Evolutionary conservation across 495 filamentous ascomycete species (phyloP).

Genomic region (Talaromyces ruber): DNA sequence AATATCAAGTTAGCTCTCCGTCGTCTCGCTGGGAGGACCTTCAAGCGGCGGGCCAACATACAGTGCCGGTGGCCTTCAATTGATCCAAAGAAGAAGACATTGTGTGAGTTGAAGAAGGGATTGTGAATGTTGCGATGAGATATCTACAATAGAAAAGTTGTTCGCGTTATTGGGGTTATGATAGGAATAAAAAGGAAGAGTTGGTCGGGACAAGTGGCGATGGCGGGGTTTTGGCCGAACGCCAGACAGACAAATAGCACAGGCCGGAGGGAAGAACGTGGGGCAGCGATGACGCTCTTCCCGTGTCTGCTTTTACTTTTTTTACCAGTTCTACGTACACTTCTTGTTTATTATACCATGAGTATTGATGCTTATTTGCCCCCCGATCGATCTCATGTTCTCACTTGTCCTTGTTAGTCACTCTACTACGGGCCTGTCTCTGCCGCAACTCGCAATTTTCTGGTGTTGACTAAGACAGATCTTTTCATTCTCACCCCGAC

Average conservation of each 20-base stretch:
- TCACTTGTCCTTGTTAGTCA: too few relatives aligned
- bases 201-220: conserved; percentile 20
- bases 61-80: conserved; percentile 92
- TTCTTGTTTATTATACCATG: not conserved
- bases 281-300: conserved; percentile 24
- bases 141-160: not conserved
- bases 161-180: not conserved
- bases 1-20: not conserved
- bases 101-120: conserved; percentile 19
- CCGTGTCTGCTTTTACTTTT: not conserved
- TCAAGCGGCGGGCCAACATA: conserved; percentile 41
- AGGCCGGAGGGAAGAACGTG: conserved; percentile 19
- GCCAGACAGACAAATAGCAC: not conserved
- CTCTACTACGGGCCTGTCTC: too few relatives aligned
- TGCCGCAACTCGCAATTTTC: too few relatives aligned
- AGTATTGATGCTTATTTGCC: too few relatives aligned
- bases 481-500: not conserved
- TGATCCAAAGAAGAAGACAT: conserved; percentile 91
- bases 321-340: not conserved
- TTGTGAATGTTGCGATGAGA: not conserved
- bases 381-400: too few relatives aligned
- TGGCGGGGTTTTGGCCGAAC: conserved; percentile 15
- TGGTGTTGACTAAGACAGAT: too few relatives aligned
- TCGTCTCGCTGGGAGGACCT: conserved; percentile 25
- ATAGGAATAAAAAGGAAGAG: conserved; percentile 8